phyloP scores from a whole-genome alignment of 2,329 filamentous ascomycete species.

The Canariomyces notabilis region DNA sequence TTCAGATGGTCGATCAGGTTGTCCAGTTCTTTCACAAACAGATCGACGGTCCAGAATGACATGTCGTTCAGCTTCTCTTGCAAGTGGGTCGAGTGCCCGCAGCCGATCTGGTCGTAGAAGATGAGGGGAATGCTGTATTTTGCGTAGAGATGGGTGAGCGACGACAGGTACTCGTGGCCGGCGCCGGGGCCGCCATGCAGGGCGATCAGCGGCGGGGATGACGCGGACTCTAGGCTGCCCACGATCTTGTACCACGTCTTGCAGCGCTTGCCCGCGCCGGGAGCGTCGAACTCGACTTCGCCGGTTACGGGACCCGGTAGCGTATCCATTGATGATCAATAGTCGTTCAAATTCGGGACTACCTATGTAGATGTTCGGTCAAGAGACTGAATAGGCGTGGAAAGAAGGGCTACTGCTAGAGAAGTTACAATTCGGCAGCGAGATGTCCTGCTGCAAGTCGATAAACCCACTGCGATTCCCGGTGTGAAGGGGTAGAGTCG shows the following conservation, averaged over 20 bases:
- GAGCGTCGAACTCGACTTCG: constrained; percentile 10
- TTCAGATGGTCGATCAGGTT: constrained; percentile 4
- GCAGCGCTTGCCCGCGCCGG: constrained; percentile 12
- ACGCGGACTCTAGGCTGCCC: neutral
- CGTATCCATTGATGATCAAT: no score
- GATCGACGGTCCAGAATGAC: constrained; percentile 5
- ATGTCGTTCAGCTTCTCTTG: constrained; percentile 1
- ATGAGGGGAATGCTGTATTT: constrained; percentile 1
- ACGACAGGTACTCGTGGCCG: constrained; percentile 7
- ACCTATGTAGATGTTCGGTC: no score
- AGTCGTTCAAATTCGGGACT: no score
- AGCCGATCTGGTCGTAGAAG: constrained; percentile 12
- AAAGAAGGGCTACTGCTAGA: no score
- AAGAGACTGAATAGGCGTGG: no score
- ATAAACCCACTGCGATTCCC: no score
- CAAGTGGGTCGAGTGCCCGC: constrained; percentile 5
- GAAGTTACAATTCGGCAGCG: no score
- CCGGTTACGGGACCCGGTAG: no score
- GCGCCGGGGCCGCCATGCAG: constrained; percentile 10
- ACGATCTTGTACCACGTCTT: constrained; percentile 13
- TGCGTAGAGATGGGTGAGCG: constrained; percentile 12
- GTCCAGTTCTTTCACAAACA: constrained; percentile 8
- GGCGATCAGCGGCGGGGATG: neutral
- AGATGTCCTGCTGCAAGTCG: no score
- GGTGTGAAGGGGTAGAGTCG: no score